phyloP scores from a whole-genome alignment of 805 yeast genomes.

The Starmerella floricola region DNA sequence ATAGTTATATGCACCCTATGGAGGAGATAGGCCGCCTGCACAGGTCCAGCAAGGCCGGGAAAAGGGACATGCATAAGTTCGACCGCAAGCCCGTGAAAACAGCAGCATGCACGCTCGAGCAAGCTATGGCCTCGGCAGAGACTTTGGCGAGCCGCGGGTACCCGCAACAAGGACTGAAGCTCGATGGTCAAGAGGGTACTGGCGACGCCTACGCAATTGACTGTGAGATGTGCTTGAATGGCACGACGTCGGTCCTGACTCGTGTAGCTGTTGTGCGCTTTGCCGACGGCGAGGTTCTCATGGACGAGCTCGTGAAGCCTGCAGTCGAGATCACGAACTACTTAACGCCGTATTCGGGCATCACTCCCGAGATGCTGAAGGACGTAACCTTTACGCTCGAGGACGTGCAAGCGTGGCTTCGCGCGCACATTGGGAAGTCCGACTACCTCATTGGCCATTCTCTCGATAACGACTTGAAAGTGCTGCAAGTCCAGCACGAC shows the following conservation, averaged over 20 bases:
- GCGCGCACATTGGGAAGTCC: conserved; percentile 36
- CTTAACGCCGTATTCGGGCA: conserved; percentile 75
- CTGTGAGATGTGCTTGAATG: conserved; percentile 82
- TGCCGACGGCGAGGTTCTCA: conserved; percentile 39
- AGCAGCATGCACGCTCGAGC: conserved; percentile 33
- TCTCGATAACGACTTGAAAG: conserved; percentile 67
- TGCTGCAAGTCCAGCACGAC: conserved; percentile 59
- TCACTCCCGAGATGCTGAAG: conserved; percentile 54
- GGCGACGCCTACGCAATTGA: conserved; percentile 59
- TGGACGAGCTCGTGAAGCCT: conserved; percentile 75
- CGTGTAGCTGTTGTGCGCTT: conserved; percentile 52
- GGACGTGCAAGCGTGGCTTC: conserved; percentile 55
- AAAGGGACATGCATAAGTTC: neutral
- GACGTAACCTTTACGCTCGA: conserved; percentile 50
- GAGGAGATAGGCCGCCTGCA: neutral
- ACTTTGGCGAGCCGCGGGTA: conserved; percentile 8
- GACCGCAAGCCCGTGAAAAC: no score
- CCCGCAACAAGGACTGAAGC: conserved; percentile 10
- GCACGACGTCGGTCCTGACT: conserved; percentile 53
- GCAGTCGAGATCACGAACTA: conserved; percentile 63
- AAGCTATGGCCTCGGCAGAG: conserved; percentile 29
- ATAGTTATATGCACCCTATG: no score
- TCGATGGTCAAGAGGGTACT: conserved; percentile 7
- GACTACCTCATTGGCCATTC: conserved; percentile 86
- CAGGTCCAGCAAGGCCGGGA: neutral